Evolutionary conservation across 148 eudicot species (phyloP), one percentile per base, ranked within the genome.

Genomic region (Bassia scoparia): DNA sequence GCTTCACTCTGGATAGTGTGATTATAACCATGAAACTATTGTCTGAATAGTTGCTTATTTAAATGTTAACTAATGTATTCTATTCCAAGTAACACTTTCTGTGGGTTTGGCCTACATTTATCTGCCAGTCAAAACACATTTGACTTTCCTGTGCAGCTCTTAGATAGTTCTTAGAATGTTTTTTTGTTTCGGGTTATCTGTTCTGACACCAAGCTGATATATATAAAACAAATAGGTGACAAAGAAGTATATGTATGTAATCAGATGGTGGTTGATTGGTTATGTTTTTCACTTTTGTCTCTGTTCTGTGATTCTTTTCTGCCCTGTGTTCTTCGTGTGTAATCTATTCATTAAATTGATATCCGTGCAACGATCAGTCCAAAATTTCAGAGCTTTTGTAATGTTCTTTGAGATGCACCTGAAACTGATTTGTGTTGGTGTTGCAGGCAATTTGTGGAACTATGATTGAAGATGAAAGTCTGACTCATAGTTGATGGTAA

Each of bases 1-100:
- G 93, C 96, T 94, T 75, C 86, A 73, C 75, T 76, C 70, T 94
- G 98, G 98, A 82, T 91, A 75, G 88, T 91, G 98, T 35, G 34
- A 31, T 23, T 68, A 69, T 18, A 46, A 21, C 31, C 34, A 37
- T 34, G 41, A n/a, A 62, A 59, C 54, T 33, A 23, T 14, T 37
- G 1, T 0, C 26, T 23, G 30, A 48, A 20, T 34, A 66, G n/a
- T 26, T 33, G 33, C 26, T 48, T 59, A 31, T 29, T 15, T 38
- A 37, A 17, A 44, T 21, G 41, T 50, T 27, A 23, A 29, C 23
- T 35, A 18, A 44, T 67, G 44, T 70, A 2, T 34, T 29, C 41
- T 8, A 67, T 18, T 38, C 14, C 29, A 21, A 53, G 54, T 0
- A 15, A 41, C 21, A 21, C 20, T 26, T 24, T 26, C n/a, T n/a